phyloP scores from a whole-genome alignment of 225 moss, liverwort and hornwort species.

The Ulota crispa region DNA sequence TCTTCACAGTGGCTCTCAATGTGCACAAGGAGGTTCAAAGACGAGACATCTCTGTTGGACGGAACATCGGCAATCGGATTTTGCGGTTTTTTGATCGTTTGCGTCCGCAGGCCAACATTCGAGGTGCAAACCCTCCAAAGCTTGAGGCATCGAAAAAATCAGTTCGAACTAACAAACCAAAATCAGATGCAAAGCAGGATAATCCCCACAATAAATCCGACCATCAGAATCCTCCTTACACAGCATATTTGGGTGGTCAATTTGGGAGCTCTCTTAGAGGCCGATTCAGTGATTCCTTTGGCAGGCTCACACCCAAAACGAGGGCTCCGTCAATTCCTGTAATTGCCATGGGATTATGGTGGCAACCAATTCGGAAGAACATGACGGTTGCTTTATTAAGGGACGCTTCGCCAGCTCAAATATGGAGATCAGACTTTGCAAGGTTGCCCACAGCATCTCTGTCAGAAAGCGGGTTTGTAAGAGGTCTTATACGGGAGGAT shows the following conservation, averaged over 20 bases:
- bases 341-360: slow-evolving; percentile 66
- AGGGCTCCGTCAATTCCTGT: slow-evolving; percentile 52
- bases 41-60: slow-evolving; percentile 84
- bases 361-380: slow-evolving; percentile 63
- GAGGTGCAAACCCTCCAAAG: slow-evolving; percentile 46
- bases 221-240: slow-evolving; percentile 50
- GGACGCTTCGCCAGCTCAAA: slow-evolving; percentile 20
- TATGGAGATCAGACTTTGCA: slow-evolving; percentile 34
- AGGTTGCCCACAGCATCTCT: slow-evolving; percentile 27
- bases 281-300: slow-evolving; percentile 42
- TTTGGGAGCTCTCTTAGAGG: slow-evolving; percentile 52
- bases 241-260: slow-evolving; percentile 48
- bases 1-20: slow-evolving; percentile 76
- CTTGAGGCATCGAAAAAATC: slow-evolving; percentile 30
- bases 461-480: slow-evolving; percentile 27
- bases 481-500: slow-evolving; percentile 46
- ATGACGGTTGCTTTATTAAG: slow-evolving; percentile 32
- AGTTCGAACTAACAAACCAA: slow-evolving; percentile 29
- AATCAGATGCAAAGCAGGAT: slow-evolving; percentile 37
- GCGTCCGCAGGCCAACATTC: slow-evolving; percentile 97
- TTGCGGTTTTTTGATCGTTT: slow-evolving; percentile 79
- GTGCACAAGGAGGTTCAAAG: slow-evolving; percentile 95
- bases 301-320: slow-evolving; percentile 47
- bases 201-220: slow-evolving; percentile 36
- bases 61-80: slow-evolving; percentile 78